These are phyloP conservation scores for Tetrahymena malaccensis DNA, from an alignment of 73 alveolate genomes.

Conservation along the genomic window DNA sequence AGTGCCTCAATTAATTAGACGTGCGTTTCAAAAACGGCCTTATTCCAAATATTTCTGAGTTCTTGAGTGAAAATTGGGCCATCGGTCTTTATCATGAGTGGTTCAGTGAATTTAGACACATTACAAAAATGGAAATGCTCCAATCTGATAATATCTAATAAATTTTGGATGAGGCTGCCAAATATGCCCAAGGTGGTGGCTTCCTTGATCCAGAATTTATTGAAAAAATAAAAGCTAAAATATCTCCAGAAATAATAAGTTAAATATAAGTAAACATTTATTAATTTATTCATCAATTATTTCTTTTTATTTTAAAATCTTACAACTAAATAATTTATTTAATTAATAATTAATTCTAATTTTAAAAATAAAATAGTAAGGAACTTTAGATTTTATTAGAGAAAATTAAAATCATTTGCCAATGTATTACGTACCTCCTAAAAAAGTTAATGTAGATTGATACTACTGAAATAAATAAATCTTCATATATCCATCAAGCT, in stretches of 20 bases:
- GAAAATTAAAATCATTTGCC: slow-evolving; percentile 83
- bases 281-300: too few relatives aligned
- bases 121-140: slow-evolving; percentile 69
- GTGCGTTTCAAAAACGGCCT: slow-evolving; percentile 79
- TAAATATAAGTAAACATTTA: slow-evolving; percentile 8
- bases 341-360: too few relatives aligned
- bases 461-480: not conserved
- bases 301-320: too few relatives aligned
- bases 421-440: slow-evolving; percentile 74
- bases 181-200: slow-evolving; percentile 63
- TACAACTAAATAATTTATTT: too few relatives aligned
- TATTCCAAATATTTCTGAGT: slow-evolving; percentile 91
- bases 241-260: slow-evolving; percentile 59
- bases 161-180: slow-evolving; percentile 67
- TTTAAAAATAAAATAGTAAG: slow-evolving; percentile 46
- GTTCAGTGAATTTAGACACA: slow-evolving; percentile 95
- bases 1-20: slow-evolving; percentile 85
- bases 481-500: too few relatives aligned
- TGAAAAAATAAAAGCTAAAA: slow-evolving; percentile 52
- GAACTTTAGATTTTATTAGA: slow-evolving; percentile 75
- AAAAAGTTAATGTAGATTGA: slow-evolving; percentile 42
- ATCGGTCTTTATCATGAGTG: slow-evolving; percentile 96
- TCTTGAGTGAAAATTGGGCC: slow-evolving; percentile 97
- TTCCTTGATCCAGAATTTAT: slow-evolving; percentile 58
- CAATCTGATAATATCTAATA: slow-evolving; percentile 54